Evolutionary conservation across 164 flowering plant genomes (phyloP).

Genomic region (Dillenia suffruticosa): DNA sequence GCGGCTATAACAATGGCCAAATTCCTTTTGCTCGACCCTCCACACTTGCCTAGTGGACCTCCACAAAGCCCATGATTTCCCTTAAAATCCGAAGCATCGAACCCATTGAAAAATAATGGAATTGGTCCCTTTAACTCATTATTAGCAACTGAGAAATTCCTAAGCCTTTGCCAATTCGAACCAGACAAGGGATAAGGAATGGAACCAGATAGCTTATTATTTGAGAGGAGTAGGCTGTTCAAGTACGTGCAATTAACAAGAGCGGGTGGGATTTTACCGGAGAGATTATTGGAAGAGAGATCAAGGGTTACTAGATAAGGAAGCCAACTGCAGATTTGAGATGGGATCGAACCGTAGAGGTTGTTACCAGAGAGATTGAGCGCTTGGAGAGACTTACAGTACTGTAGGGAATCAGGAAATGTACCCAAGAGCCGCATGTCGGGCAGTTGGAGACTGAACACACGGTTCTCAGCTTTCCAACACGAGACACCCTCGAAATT

Average conservation of each 20-base stretch:
- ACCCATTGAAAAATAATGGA: constrained; percentile 24
- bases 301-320: constrained; percentile 45
- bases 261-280: constrained; percentile 43
- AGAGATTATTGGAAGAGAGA: constrained; percentile 37
- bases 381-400: constrained; percentile 38
- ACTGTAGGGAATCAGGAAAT: constrained; percentile 35
- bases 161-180: constrained; percentile 29
- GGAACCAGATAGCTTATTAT: constrained; percentile 37
- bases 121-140: constrained; percentile 43
- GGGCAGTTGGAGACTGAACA: constrained; percentile 33
- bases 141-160: constrained; percentile 44
- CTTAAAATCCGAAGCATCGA: constrained; percentile 22
- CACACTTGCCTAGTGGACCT: constrained; percentile 48
- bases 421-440: constrained; percentile 37
- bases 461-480: constrained; percentile 59
- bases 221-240: constrained; percentile 32
- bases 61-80: constrained; percentile 65
- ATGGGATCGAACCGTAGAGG: constrained; percentile 51
- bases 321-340: constrained; percentile 46
- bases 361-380: constrained; percentile 56
- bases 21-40: constrained; percentile 47
- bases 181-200: constrained; percentile 37
- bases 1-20: too few relatives aligned
- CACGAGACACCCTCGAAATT: constrained; percentile 47
- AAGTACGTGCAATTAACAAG: constrained; percentile 40